A percentile compares a stretch with the other conserved stretches of the same genome.
Conservation (phyloP, 2,329 filamentous ascomycete genomes). For the Alternaria consortialis region DNA sequence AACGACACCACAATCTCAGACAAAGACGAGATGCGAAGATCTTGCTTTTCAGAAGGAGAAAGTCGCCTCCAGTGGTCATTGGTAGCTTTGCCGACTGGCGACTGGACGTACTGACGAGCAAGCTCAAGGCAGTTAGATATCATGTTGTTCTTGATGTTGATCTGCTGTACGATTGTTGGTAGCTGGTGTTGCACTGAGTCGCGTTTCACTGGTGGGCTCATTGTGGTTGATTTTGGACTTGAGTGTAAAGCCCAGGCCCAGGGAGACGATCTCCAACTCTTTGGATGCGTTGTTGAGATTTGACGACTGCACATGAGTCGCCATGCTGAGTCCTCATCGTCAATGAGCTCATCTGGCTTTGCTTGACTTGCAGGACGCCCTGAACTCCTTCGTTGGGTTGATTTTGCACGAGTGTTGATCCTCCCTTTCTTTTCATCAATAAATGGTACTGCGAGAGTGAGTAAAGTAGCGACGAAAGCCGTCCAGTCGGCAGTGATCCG, state of each 20-base stretch:
- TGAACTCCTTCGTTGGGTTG: conserved; percentile 33
- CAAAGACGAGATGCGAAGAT: conserved; percentile 63
- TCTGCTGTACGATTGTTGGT: conserved; percentile 35
- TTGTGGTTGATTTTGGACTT: conserved; percentile 31
- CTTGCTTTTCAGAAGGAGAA: conserved; percentile 52
- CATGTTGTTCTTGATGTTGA: conserved; percentile 38
- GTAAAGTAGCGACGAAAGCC: conserved; percentile 53
- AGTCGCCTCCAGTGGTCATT: conserved; percentile 65
- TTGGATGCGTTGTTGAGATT: conserved; percentile 32
- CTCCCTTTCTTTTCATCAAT: conserved; percentile 42
- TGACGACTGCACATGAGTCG: conserved; percentile 46
- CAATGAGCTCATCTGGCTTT: conserved; percentile 32
- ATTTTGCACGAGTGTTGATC: conserved; percentile 26
- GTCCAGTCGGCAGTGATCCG: conserved; percentile 45
- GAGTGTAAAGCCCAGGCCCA: conserved; percentile 49
- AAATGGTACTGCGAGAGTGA: conserved; percentile 50
- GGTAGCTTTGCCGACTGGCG: conserved; percentile 46
- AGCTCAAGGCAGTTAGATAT: conserved; percentile 41
- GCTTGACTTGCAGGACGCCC: conserved; percentile 35
- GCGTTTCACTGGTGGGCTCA: conserved; percentile 36
- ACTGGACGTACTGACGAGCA: conserved; percentile 47
- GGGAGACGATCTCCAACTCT: conserved; percentile 43
- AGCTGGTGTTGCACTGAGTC: conserved; percentile 21
- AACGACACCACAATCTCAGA: conserved; percentile 75
- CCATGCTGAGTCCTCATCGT: conserved; percentile 44